Base-by-base conservation (phyloP, 2,329 filamentous ascomycete species). In the Neonectria faginata region DNA sequence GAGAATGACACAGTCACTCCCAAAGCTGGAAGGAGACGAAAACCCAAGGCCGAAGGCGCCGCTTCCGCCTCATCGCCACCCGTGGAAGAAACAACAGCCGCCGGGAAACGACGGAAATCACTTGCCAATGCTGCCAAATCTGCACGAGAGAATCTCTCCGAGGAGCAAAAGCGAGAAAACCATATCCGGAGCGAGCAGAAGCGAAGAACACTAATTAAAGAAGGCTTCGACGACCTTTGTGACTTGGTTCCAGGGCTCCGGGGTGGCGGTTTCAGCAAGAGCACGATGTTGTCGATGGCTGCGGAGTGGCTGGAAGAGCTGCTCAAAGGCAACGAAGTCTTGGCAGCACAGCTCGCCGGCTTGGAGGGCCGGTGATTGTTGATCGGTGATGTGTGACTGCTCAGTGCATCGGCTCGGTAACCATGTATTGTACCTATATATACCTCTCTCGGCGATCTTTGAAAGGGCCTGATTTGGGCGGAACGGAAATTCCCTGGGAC, bases 131-230 rank as follows among this genome's bases (percentile, higher is more conserved):
- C 70, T 10, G 68, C 77, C 18, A 89, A 89, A 71, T 62, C 80
- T 2, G 75, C 83, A 3, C 80, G 91, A 27, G 91, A 90, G 75
- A 97, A 97, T 71, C 88, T 96, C 4, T 88, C 89, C 0, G 92
- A 95, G 70, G 89, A 91, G 65, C 91, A 96, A 78, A 96, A 95
- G 79, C 85, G 92, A 50, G 90, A 90, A 73, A 97, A 97, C 70
- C 93, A 97, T 75, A 96, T 97, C 68, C 85, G 90, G 57, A 96
- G 93, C 57, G 93, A 97, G 76, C 92, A 97, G 79, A 97, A 96
- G 78, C 87, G 94, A 36, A 86, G 93, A 52, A 93, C 92, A 27
- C 82, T 94, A 51, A 95, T 95, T 73, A 91, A 93, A 74, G 87
- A 92, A 69, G 92, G 92, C 0, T 97, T 95, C 71, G 91, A 94